Conservation (phyloP, 1,139 yeast genomes). For the Ogataea hybrid region DNA sequence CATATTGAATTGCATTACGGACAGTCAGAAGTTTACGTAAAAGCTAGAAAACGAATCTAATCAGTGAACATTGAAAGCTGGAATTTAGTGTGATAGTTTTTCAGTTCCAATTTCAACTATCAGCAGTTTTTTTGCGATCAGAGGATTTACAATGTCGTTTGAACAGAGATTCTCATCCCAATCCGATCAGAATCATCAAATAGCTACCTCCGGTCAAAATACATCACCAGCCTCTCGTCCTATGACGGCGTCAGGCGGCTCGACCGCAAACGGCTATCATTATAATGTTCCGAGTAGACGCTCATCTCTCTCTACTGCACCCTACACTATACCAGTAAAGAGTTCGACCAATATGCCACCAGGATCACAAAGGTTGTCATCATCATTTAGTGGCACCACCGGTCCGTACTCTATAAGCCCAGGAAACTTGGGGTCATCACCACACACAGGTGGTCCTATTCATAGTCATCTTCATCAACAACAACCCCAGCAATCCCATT, state of each 20-base stretch:
- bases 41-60: neutral
- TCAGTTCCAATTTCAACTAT: neutral
- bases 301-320: constrained; percentile 27
- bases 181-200: constrained; percentile 5
- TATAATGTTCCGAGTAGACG: constrained; percentile 23
- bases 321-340: constrained; percentile 26
- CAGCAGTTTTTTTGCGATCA: neutral
- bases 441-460: constrained; percentile 27
- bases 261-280: constrained; percentile 10
- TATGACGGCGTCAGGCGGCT: neutral
- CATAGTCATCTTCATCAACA: constrained; percentile 24
- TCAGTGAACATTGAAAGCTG: neutral
- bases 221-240: neutral
- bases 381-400: constrained; percentile 13
- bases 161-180: constrained; percentile 8
- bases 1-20: neutral
- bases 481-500: constrained; percentile 22
- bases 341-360: constrained; percentile 3
- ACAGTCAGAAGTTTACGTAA: neutral
- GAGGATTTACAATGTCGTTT: constrained; percentile 5
- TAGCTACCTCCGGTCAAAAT: neutral
- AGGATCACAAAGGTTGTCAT: constrained; percentile 10
- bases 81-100: neutral
- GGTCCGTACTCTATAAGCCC: constrained; percentile 6
- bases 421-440: constrained; percentile 8